Evolutionary conservation across 2,329 filamentous ascomycete species (phyloP).

Genomic region (Waltergamsia citrina): DNA sequence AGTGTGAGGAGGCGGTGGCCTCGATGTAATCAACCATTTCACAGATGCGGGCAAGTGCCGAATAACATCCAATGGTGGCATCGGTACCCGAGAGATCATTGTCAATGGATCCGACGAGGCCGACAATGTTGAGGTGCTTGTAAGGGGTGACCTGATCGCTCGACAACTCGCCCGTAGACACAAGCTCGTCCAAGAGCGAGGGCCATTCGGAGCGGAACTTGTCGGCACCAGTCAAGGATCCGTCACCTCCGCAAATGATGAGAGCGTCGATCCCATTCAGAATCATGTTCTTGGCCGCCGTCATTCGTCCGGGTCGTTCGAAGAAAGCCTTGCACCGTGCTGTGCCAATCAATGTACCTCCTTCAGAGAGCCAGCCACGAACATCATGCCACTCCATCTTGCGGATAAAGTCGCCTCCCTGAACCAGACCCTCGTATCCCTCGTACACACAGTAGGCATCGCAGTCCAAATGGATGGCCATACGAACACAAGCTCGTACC

Average conservation of each 20-base stretch:
- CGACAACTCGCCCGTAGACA: conserved; percentile 62
- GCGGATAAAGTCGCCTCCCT: conserved; percentile 79
- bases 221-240: conserved; percentile 91
- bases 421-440: conserved; percentile 90
- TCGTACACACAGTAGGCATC: conserved; percentile 80
- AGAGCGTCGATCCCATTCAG: conserved; percentile 88
- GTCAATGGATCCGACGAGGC: conserved; percentile 93
- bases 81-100: conserved; percentile 97
- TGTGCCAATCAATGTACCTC: conserved; percentile 92
- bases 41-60: conserved; percentile 84
- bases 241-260: conserved; percentile 95
- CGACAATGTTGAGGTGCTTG: conserved; percentile 88
- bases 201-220: conserved; percentile 91
- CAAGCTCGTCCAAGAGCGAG: conserved; percentile 74
- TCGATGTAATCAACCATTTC: conserved; percentile 96
- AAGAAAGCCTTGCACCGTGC: conserved; percentile 89
- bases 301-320: conserved; percentile 73
- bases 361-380: conserved; percentile 85
- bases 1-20: conserved; percentile 88
- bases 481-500: conserved; percentile 83
- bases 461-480: conserved; percentile 76
- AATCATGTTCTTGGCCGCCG: conserved; percentile 90
- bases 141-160: conserved; percentile 65
- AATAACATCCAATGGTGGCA: conserved; percentile 95
- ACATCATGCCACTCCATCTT: conserved; percentile 91